Conservation (phyloP, 192 early-diverging fungal genomes). For the Rhizophagus sp. region DNA sequence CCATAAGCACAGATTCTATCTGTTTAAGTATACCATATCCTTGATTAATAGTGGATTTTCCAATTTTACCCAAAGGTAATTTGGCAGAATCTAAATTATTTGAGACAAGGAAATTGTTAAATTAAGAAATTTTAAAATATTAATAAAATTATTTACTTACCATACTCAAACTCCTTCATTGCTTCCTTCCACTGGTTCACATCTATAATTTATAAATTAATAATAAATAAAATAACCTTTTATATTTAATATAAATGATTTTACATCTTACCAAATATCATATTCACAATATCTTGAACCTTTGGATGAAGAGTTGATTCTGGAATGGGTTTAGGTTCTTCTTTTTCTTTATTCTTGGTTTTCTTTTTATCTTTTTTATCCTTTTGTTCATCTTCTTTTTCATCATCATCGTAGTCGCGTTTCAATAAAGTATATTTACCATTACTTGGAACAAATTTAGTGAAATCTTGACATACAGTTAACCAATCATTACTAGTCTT, state of each 20-base stretch:
- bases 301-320: conserved; percentile 47
- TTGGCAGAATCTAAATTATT: too few relatives aligned
- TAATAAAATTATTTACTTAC: too few relatives aligned
- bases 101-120: too few relatives aligned
- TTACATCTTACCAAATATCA: conserved; percentile 64
- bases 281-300: conserved; percentile 61
- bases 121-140: too few relatives aligned
- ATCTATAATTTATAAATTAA: too few relatives aligned
- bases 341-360: conserved; percentile 5
- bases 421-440: conserved; percentile 65
- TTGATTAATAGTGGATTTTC: conserved; percentile 42
- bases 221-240: too few relatives aligned
- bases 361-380: too few relatives aligned
- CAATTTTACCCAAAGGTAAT: too few relatives aligned
- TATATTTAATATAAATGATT: too few relatives aligned
- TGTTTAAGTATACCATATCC: conserved; percentile 60
- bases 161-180: too few relatives aligned
- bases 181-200: too few relatives aligned
- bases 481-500: conserved; percentile 75
- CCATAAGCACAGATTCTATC: conserved; percentile 50
- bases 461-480: conserved; percentile 20
- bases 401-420: conserved; percentile 62
- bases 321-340: conserved; percentile 34
- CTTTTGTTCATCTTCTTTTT: background rate
- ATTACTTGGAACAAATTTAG: conserved; percentile 13